Base-by-base conservation (phyloP, 108 stramenopile genomes). In the Conticribra weissflogii region DNA sequence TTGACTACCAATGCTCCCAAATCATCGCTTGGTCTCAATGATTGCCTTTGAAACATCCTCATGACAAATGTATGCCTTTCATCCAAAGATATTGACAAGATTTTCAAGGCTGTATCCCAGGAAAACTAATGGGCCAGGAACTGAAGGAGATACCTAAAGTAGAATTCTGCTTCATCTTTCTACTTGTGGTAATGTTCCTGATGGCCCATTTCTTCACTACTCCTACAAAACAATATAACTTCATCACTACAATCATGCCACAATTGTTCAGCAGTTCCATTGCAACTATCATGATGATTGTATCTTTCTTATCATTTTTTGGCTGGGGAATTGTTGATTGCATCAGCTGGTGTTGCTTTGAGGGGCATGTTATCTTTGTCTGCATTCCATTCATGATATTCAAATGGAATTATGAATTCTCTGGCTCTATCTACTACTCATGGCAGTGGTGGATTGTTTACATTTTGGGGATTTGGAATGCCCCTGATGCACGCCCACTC, bases 51-150 rank as follows among this genome's bases (percentile, higher is more conserved):
- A 5, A 56, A 56, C 9, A 24, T 30, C 9, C 27, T 56, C 3
- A 56, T 29, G 28, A 59, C 44, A 19, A 59, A 18, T n/a, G n/a
- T n/a, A n/a, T n/a, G n/a, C n/a, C n/a, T n/a, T n/a, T n/a, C n/a
- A n/a, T n/a, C n/a, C n/a, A 36, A 33, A n/a, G 58, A 59, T 19
- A 59, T 59, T 9, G 14, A 59, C 18, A 59, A 59, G 19, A 59
- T 59, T 19, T 41, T 59, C 33, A 9, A 59, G 58, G 34, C n/a
- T 36, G 44, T n/a, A n/a, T n/a, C n/a, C n/a, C n/a, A n/a, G n/a
- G n/a, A n/a, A n/a, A n/a, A n/a, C n/a, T n/a, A n/a, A n/a, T n/a
- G n/a, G n/a, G n/a, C n/a, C n/a, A n/a, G n/a, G n/a, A n/a, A n/a
- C n/a, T n/a, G n/a, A n/a, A n/a, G n/a, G n/a, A n/a, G n/a, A n/a